Evolutionary conservation across 78 protist genomes (phyloP).

Genomic region (Acrasis kona): DNA sequence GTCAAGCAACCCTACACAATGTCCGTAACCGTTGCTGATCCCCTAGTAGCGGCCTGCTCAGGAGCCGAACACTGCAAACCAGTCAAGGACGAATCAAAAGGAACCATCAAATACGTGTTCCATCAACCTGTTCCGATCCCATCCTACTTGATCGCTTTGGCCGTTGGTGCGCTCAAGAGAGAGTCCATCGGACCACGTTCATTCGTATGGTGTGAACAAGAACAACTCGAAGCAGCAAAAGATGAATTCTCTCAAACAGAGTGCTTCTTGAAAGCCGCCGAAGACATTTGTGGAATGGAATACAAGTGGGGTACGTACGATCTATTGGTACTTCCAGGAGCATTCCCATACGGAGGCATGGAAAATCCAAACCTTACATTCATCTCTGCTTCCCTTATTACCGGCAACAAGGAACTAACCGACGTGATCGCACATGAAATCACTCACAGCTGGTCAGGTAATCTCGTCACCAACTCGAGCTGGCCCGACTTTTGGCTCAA

Average conservation of each 20-base stretch:
- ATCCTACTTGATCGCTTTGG: slow-evolving; percentile 29
- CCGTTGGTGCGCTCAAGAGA: neutral
- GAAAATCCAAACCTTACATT: slow-evolving; percentile 29
- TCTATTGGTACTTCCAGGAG: slow-evolving; percentile 11
- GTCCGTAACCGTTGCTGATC: neutral
- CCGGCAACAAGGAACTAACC: slow-evolving; percentile 15
- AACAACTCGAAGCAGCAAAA: neutral
- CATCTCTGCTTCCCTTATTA: slow-evolving; percentile 15
- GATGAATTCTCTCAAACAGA: slow-evolving; percentile 24
- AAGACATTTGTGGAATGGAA: neutral
- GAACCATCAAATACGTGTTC: neutral
- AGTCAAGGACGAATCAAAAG: neutral
- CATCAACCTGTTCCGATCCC: slow-evolving; percentile 25
- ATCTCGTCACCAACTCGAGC: slow-evolving; percentile 11
- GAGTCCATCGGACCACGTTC: neutral
- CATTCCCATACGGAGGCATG: slow-evolving; percentile 45
- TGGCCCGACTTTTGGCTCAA: slow-evolving; percentile 38
- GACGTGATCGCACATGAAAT: slow-evolving; percentile 31
- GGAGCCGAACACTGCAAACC: neutral
- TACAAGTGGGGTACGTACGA: slow-evolving; percentile 20
- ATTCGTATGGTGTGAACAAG: slow-evolving; percentile 20
- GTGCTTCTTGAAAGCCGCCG: neutral
- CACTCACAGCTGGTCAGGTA: slow-evolving; percentile 32
- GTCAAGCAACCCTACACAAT: neutral
- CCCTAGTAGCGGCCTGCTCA: neutral